These are phyloP conservation scores for Nicotiana rustica DNA, from an alignment of 305 asterid genomes.

Conservation along the genomic window DNA sequence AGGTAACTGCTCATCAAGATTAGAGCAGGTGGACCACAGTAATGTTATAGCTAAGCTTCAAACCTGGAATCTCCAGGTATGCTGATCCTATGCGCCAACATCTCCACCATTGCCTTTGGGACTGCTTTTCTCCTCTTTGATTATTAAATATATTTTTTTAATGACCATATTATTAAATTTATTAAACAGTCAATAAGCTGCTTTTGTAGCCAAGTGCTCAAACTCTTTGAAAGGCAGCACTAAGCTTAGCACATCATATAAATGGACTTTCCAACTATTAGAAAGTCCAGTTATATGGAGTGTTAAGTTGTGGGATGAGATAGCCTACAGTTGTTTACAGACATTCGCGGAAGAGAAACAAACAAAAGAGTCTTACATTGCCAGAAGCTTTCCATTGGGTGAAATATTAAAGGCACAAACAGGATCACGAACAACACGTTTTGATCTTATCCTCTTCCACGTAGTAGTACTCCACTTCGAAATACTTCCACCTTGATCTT, in stretches of 20 bases:
- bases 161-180: background rate
- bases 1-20: background rate
- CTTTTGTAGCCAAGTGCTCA: conserved; percentile 22
- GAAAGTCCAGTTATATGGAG: conserved; percentile 1
- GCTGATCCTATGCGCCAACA: background rate
- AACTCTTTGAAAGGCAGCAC: background rate
- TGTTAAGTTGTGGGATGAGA: conserved; percentile 3
- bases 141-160: background rate
- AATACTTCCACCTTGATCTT: conserved; percentile 71
- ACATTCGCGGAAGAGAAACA: background rate
- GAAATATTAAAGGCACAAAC: conserved; percentile 86
- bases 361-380: conserved; percentile 62
- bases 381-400: conserved; percentile 83
- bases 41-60: background rate
- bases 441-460: conserved; percentile 78
- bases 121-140: conserved; percentile 16
- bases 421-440: conserved; percentile 63
- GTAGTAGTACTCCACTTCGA: conserved; percentile 73
- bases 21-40: conserved; percentile 6
- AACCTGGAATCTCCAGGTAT: background rate
- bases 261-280: conserved; percentile 5
- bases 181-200: background rate
- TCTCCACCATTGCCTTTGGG: background rate
- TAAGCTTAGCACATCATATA: background rate
- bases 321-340: conserved; percentile 13